phyloP scores from a whole-genome alignment of 495 filamentous ascomycete genomes.

The Hypoxylon trugodes region DNA sequence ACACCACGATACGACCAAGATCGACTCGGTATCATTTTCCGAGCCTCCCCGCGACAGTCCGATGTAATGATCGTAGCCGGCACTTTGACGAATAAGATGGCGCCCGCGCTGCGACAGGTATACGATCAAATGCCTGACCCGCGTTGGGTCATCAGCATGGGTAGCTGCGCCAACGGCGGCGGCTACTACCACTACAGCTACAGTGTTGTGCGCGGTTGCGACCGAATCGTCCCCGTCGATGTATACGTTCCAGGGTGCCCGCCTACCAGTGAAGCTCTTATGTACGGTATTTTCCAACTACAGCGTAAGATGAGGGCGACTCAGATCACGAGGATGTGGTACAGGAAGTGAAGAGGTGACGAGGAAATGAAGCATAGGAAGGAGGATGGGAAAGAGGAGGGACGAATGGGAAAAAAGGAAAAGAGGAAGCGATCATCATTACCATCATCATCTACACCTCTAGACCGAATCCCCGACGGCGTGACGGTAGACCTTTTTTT shows the following conservation, averaged over 20 bases:
- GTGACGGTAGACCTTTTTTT: constrained; percentile 12
- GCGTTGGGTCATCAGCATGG: constrained; percentile 92
- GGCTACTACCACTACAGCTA: constrained; percentile 97
- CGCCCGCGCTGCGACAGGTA: constrained; percentile 89
- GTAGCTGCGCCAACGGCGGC: constrained; percentile 89
- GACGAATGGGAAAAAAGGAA: not conserved
- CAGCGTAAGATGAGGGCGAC: constrained; percentile 90
- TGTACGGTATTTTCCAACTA: constrained; percentile 87
- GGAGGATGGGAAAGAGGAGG: not conserved
- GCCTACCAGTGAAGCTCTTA: constrained; percentile 85
- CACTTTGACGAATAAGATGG: constrained; percentile 98
- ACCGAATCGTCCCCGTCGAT: constrained; percentile 90
- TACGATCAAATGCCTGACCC: constrained; percentile 99
- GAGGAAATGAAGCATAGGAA: not conserved
- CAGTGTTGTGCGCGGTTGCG: constrained; percentile 85
- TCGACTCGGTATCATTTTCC: constrained; percentile 95
- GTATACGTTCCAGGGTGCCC: constrained; percentile 94
- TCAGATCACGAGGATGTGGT: constrained; percentile 74
- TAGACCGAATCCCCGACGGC: constrained; percentile 4
- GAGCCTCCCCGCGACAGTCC: constrained; percentile 91
- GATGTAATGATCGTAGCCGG: constrained; percentile 99
- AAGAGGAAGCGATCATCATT: not conserved
- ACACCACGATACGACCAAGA: constrained; percentile 97
- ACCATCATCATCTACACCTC: not conserved
- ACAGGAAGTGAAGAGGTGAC: constrained; percentile 61